phyloP scores from a whole-genome alignment of 495 filamentous ascomycete species.

The Aspergillus indologenus region DNA sequence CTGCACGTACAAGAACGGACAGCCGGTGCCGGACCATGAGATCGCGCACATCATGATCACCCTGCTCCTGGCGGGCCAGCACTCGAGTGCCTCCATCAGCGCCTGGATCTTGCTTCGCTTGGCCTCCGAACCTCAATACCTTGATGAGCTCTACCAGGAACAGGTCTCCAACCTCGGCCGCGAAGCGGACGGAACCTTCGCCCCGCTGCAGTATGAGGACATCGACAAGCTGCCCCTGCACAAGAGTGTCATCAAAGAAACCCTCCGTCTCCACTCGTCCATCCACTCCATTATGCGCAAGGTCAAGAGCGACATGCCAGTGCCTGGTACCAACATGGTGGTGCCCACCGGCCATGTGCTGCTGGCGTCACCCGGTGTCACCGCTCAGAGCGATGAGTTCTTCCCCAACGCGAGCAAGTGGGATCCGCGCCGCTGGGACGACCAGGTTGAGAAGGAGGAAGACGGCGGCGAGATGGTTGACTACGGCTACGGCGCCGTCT shows the following conservation, averaged over 20 bases:
- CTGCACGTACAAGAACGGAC: slow-evolving; percentile 72
- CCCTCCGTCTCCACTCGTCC: slow-evolving; percentile 73
- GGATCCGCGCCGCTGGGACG: slow-evolving; percentile 88
- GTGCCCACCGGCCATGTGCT: slow-evolving; percentile 74
- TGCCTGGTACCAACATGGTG: slow-evolving; percentile 74
- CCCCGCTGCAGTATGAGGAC: slow-evolving; percentile 62
- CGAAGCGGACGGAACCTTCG: slow-evolving; percentile 39
- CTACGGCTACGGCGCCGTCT: slow-evolving; percentile 91
- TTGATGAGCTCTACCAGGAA: slow-evolving; percentile 74
- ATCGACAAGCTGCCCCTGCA: slow-evolving; percentile 68
- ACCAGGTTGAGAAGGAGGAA: slow-evolving; percentile 44
- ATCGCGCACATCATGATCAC: slow-evolving; percentile 92
- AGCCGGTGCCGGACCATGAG: slow-evolving; percentile 68
- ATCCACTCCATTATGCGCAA: slow-evolving; percentile 85
- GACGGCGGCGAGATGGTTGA: slow-evolving; percentile 71
- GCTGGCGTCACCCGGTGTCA: slow-evolving; percentile 78
- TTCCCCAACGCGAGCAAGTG: slow-evolving; percentile 79
- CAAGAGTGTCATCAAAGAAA: slow-evolving; percentile 72
- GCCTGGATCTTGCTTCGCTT: slow-evolving; percentile 80
- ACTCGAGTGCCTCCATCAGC: slow-evolving; percentile 78
- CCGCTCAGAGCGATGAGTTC: slow-evolving; percentile 61
- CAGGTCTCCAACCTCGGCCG: slow-evolving; percentile 61
- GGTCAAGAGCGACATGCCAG: slow-evolving; percentile 73
- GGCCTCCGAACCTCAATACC: slow-evolving; percentile 66
- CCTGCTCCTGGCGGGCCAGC: slow-evolving; percentile 84